Base-by-base conservation (phyloP, 2,329 filamentous ascomycete species). In the Pyrenophora teres region DNA sequence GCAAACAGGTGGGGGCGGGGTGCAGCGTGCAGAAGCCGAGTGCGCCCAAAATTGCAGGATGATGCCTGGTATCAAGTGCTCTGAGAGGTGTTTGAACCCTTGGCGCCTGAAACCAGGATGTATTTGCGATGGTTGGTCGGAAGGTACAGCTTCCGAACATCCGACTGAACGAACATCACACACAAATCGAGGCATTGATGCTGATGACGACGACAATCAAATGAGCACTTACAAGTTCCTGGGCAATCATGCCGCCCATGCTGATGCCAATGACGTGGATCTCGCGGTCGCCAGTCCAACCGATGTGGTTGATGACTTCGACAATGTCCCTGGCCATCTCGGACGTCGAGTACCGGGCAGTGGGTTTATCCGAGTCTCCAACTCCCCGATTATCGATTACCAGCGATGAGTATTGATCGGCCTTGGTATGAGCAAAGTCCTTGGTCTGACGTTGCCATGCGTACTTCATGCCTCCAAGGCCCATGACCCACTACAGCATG, bases 181-280 rank as follows among this genome's bases (percentile, higher is more conserved):
- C 10, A 7, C 6, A 30, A 10, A 25, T 40, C 16, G 31, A 32
- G 21, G 33, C 57, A 59, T 56, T 48, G 42, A 33, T 51, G 40
- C 45, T 19, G 36, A 15, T 33, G 30, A 45, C 13, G 42, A 35
- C 12, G 27, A 36, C 15, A 19, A 40, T 38, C 39, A 44, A 37
- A 49, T 23, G 42, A 47, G 33, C 48, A 67, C 74, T 65, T 71
- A 80, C 82, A 3, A 96, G 68, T 75, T 96, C 92, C 74, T 96
- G 92, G 2, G 89, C 85, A 64, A 96, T 93, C 92, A 96, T 96
- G 66, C 92, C 91, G 57, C 91, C 91, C 82, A 96, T 89, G 52
- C 87, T 90, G 59, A 93, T 85, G 49, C 91, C 92, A 30, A 89
- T 79, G 45, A 95, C 71, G 75, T 96, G 86, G 12, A 87, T 61